Evolutionary conservation across 2,329 filamentous ascomycete genomes (phyloP).

Genomic region (Penicillium rolfsii): DNA sequence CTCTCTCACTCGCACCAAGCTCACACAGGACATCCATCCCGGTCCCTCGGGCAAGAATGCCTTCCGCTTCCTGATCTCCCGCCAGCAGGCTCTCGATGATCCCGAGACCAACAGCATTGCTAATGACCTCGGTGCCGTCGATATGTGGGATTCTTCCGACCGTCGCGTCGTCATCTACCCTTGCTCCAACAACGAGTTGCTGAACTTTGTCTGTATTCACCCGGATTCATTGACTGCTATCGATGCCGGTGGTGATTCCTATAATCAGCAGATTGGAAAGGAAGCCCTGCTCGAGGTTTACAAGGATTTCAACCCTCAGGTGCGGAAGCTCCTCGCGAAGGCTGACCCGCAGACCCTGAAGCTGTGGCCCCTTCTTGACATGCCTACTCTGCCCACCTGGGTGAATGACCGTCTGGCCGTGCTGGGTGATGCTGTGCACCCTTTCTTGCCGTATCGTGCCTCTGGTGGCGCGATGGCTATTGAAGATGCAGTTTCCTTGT

Average conservation of each 20-base stretch:
- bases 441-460: constrained; percentile 66
- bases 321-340: constrained; percentile 44
- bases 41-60: constrained; percentile 59
- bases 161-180: constrained; percentile 54
- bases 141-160: constrained; percentile 51
- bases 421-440: constrained; percentile 70
- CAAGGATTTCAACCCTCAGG: constrained; percentile 48
- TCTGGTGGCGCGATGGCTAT: constrained; percentile 68
- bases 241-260: constrained; percentile 45
- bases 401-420: constrained; percentile 58
- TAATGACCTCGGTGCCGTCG: constrained; percentile 43
- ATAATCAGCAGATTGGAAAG: constrained; percentile 31
- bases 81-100: constrained; percentile 47
- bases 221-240: constrained; percentile 43
- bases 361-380: constrained; percentile 65
- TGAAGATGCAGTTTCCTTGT: constrained; percentile 66
- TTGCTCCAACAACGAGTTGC: constrained; percentile 49
- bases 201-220: constrained; percentile 60
- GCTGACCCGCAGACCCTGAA: constrained; percentile 54
- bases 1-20: constrained; percentile 33
- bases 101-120: constrained; percentile 46
- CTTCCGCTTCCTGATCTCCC: constrained; percentile 60
- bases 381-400: constrained; percentile 62
- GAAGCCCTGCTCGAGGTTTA: constrained; percentile 31
- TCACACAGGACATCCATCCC: constrained; percentile 39